Percentiles rank a stretch among this genome's conserved stretches.
phyloP scores from a whole-genome alignment of 2,329 filamentous ascomycete species.

The Fusarium sp. region DNA sequence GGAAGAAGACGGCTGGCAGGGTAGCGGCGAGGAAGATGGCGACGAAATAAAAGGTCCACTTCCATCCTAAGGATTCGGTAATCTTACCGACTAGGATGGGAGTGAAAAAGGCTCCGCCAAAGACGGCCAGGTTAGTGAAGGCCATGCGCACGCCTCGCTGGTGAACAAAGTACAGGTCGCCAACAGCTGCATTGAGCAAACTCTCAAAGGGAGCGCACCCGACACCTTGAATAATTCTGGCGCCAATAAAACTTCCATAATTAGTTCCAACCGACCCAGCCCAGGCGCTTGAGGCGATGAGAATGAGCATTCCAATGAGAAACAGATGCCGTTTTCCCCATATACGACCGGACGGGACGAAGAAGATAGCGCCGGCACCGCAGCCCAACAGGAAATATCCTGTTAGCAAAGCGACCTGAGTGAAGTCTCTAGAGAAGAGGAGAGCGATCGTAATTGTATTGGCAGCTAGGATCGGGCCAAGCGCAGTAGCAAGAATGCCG shows the following conservation, averaged over 20 bases:
- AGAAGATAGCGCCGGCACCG: conserved; percentile 84
- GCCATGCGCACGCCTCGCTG: conserved; percentile 91
- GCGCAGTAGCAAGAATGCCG: conserved; percentile 85
- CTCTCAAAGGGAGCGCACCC: conserved; percentile 92
- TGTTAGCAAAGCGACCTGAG: conserved; percentile 84
- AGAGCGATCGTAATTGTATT: conserved; percentile 85
- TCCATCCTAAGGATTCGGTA: conserved; percentile 81
- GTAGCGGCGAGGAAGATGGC: conserved; percentile 84
- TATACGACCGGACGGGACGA: conserved; percentile 88
- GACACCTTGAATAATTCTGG: conserved; percentile 88
- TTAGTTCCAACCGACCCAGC: conserved; percentile 77
- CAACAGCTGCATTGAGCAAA: conserved; percentile 88
- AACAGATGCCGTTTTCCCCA: conserved; percentile 96
- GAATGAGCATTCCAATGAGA: conserved; percentile 80
- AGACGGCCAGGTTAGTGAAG: conserved; percentile 72
- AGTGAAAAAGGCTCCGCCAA: conserved; percentile 75
- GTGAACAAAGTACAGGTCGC: conserved; percentile 92
- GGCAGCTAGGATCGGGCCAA: conserved; percentile 89
- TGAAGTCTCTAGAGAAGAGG: conserved; percentile 76
- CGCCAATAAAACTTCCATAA: conserved; percentile 82
- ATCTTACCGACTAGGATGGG: conserved; percentile 94
- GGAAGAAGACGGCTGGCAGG: conserved; percentile 80
- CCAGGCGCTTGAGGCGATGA: conserved; percentile 84
- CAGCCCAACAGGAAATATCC: conserved; percentile 90
- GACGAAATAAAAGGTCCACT: conserved; percentile 90